Conservation (phyloP, 2,329 filamentous ascomycete genomes). For the Venturia pyrina region DNA sequence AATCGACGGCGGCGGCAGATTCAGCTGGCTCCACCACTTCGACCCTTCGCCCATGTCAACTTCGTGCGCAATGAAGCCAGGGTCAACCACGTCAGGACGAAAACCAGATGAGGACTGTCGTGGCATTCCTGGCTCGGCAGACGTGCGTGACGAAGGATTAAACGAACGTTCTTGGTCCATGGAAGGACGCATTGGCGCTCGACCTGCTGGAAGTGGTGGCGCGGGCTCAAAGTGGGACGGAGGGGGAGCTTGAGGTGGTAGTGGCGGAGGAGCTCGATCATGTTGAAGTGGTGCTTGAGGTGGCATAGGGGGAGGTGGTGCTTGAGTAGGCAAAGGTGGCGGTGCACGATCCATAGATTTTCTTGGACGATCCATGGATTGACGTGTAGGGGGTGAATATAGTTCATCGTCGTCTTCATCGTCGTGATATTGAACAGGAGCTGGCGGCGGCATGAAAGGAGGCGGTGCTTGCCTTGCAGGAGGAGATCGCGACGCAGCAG, state of each 20-base stretch:
- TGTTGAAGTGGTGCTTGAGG: slow-evolving; percentile 22
- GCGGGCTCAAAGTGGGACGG: slow-evolving; percentile 20
- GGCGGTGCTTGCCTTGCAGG: slow-evolving; percentile 15
- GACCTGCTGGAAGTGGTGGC: slow-evolving; percentile 14
- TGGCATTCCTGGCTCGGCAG: slow-evolving; percentile 42
- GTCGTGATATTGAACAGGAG: slow-evolving; percentile 15
- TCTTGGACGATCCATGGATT: slow-evolving; percentile 21
- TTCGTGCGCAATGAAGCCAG: slow-evolving; percentile 68
- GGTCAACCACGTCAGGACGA: slow-evolving; percentile 38
- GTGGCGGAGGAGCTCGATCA: slow-evolving; percentile 22
- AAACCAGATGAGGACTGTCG: slow-evolving; percentile 49
- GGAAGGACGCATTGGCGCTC: slow-evolving; percentile 19
- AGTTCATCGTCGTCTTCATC: slow-evolving; percentile 33
- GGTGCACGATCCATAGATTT: slow-evolving; percentile 12
- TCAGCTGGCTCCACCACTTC: slow-evolving; percentile 80
- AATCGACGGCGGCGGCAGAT: slow-evolving; percentile 68
- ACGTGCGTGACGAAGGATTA: slow-evolving; percentile 41
- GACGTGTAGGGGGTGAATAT: slow-evolving; percentile 33
- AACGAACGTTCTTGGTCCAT: slow-evolving; percentile 14
- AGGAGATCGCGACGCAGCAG: slow-evolving; percentile 5
- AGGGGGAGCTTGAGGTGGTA: slow-evolving; percentile 23
- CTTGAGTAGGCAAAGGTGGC: slow-evolving; percentile 16
- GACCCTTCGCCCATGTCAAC: slow-evolving; percentile 65
- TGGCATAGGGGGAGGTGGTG: slow-evolving; percentile 22
- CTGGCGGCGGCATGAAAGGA: slow-evolving; percentile 25